Percentiles rank a stretch among this genome's conserved stretches.
Conservation (phyloP, 1,284 basidiomycete genomes). For the Apiotrichum sp. region DNA sequence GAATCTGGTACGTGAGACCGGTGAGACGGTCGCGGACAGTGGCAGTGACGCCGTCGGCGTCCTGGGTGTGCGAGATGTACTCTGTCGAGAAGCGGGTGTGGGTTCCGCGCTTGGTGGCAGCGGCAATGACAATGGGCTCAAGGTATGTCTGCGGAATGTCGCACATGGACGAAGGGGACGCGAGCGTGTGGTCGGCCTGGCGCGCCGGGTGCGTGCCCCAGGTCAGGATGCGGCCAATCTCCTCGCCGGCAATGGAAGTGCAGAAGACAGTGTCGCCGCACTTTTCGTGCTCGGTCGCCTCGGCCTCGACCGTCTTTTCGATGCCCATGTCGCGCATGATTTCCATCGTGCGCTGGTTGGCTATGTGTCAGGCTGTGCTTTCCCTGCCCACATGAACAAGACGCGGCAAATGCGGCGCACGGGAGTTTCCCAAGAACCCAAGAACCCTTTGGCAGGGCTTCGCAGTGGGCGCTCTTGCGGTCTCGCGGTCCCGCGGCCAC, state of each 20-base stretch:
- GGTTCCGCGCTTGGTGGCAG: constrained; percentile 11
- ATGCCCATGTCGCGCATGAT: constrained; percentile 17
- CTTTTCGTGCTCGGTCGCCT: constrained; percentile 12
- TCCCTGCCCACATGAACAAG: too few species aligned
- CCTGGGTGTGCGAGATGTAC: constrained; percentile 16
- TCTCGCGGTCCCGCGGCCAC: too few species aligned
- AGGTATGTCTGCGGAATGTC: constrained; percentile 18
- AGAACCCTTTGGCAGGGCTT: too few species aligned
- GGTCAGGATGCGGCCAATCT: constrained; percentile 16
- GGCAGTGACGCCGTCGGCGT: constrained; percentile 8
- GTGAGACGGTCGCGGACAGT: constrained; percentile 14
- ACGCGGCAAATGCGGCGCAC: too few species aligned
- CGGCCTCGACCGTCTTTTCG: constrained; percentile 9
- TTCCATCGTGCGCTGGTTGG: constrained; percentile 18
- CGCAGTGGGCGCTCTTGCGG: too few species aligned
- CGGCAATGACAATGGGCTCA: constrained; percentile 13
- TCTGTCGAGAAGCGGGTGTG: constrained; percentile 16
- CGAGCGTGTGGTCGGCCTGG: constrained; percentile 11
- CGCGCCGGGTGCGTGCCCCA: constrained; percentile 16
- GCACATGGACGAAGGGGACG: constrained; percentile 14
- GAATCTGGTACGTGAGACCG: constrained; percentile 10
- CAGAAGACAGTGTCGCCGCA: constrained; percentile 19
- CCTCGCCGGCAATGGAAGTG: constrained; percentile 13
- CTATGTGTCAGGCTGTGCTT: not conserved
- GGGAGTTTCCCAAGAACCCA: too few species aligned